phyloP scores from a whole-genome alignment of 2,329 filamentous ascomycete species.

The Cytospora mali region DNA sequence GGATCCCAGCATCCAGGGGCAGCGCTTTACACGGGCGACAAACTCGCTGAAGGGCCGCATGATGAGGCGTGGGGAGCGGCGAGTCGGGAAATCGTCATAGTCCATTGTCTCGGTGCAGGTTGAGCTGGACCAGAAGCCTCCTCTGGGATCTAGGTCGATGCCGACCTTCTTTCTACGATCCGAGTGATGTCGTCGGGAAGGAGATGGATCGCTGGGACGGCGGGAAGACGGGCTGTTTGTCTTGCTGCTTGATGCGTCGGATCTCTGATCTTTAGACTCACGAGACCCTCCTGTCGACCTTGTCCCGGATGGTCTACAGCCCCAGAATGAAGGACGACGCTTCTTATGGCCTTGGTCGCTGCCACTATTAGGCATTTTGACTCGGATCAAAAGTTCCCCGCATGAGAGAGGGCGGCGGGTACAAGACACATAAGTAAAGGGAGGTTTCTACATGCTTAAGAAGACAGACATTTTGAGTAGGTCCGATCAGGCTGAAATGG shows the following conservation, averaged over 20 bases:
- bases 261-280: background rate
- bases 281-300: background rate
- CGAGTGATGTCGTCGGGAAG: background rate
- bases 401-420: too few relatives aligned
- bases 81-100: background rate
- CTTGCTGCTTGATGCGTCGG: background rate
- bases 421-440: background rate
- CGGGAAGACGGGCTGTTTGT: background rate
- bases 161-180: background rate
- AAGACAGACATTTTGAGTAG: constrained; percentile 5
- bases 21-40: constrained; percentile 14
- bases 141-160: background rate
- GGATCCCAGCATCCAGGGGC: constrained; percentile 21
- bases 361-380: constrained; percentile 8
- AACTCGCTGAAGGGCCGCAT: constrained; percentile 21
- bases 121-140: background rate
- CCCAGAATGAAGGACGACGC: constrained; percentile 16
- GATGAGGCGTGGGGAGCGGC: background rate
- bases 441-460: background rate
- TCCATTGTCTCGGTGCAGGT: background rate
- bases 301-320: constrained; percentile 1
- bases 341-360: constrained; percentile 8
- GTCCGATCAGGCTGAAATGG: background rate
- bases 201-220: background rate
- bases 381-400: background rate